Base-by-base conservation (phyloP, 148 eudicot species). In the Chenopodium formosanum region DNA sequence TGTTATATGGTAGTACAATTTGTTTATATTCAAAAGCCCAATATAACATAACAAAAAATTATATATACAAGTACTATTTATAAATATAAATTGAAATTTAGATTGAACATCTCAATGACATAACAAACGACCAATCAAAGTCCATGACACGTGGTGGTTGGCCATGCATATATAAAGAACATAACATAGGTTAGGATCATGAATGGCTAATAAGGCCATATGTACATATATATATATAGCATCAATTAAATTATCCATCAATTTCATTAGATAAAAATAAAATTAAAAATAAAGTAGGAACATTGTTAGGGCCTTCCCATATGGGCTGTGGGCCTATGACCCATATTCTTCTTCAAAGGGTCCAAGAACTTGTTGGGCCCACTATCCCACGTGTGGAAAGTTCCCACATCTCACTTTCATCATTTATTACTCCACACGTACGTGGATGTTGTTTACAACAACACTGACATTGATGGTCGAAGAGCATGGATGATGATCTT, bases 391-490 rank as follows among this genome's bases (percentile, higher is more conserved):
- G 91, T 84, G 89, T 82, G 91, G 84, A 16, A 48, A 31, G 81
- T 82, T 72, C 86, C 91, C 85, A 83, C 85, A 77, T 85, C 66
- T 87, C 81, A 13, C 78, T 76, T 76, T 85, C 89, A 81, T 19
- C 86, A 83, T 85, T 84, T 27, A 87, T 74, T 76, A 71, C 81
- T 14, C 79, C 85, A 70, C 89, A 85, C 88, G 91, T 81, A 84
- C 87, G 72, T 56, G 46, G 47, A 25, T 70, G 76, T 25, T 73
- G 56, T 70, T 70, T 5, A 12, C 66, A 62, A 62, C 34, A 67
- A 67, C 13, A 75, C 10, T 78, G 53, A 74, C 74, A 75, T 74
- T 74, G n/a, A 81, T 66, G 72, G 9, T 62, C 11, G 44, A 6
- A 0, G 7, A 40, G 44, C 44, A 40, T 40, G 44, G 44, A 40